Percentiles rank a stretch among this genome's conserved stretches.
Evolutionary conservation across 2,329 filamentous ascomycete genomes (phyloP).

Genomic region (Pestalotiopsis sp.): DNA sequence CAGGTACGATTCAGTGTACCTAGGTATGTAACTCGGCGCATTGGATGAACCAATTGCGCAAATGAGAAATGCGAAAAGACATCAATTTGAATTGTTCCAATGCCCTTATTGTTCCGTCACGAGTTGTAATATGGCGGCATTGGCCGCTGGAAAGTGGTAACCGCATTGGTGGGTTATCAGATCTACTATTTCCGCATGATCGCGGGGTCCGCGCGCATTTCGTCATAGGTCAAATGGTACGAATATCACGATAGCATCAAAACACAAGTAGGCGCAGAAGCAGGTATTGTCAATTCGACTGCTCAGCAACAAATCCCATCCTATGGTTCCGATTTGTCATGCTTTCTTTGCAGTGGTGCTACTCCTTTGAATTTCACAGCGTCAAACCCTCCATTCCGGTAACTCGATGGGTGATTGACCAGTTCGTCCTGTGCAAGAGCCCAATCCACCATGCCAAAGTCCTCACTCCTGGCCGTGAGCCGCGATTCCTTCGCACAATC

Average conservation of each 20-base stretch:
- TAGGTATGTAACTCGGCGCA: neutral
- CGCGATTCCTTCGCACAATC: neutral
- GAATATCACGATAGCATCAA: neutral
- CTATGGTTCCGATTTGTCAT: conserved; percentile 10
- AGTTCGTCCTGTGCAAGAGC: conserved; percentile 8
- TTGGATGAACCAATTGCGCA: neutral
- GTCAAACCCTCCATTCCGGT: conserved; percentile 3
- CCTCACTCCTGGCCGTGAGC: neutral
- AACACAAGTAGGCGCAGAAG: conserved; percentile 7
- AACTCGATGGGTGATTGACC: conserved; percentile 14
- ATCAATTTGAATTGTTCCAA: too few relatives aligned
- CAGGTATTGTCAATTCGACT: conserved; percentile 16
- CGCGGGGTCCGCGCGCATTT: conserved; percentile 5
- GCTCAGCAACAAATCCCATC: conserved; percentile 13
- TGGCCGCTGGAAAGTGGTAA: neutral
- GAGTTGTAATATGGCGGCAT: too few relatives aligned
- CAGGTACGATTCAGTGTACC: neutral
- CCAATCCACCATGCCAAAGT: conserved; percentile 6
- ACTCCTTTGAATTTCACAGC: conserved; percentile 2
- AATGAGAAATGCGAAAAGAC: too few relatives aligned
- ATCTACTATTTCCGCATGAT: neutral
- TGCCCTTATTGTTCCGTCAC: too few relatives aligned
- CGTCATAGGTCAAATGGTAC: neutral
- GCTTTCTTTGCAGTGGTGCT: conserved; percentile 15
- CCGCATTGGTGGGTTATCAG: neutral